Conservation (phyloP, 345 rosid species). For the Corchorus olitorius region DNA sequence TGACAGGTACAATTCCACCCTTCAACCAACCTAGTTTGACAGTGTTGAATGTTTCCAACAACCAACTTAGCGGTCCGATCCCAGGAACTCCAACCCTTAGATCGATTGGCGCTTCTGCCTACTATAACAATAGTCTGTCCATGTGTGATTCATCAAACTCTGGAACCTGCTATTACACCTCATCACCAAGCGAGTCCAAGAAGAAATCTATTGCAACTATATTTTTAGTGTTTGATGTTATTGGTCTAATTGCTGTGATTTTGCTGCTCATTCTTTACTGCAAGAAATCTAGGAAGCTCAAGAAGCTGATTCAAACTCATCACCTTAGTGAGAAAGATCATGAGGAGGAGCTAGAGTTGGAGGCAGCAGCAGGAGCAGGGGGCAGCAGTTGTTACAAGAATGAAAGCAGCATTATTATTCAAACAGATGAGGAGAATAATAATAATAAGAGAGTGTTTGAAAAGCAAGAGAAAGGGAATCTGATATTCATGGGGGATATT, state of each 20-base stretch:
- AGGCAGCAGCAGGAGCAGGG: not conserved
- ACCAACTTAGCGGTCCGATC: constrained; percentile 41
- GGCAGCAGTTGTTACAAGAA: not conserved
- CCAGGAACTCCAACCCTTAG: constrained; percentile 37
- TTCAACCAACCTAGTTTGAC: constrained; percentile 36
- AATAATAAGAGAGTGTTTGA: not conserved
- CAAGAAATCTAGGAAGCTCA: constrained; percentile 32
- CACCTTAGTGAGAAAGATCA: not conserved
- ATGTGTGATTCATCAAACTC: constrained; percentile 35
- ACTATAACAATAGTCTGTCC: constrained; percentile 20
- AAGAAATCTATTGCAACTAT: constrained; percentile 21
- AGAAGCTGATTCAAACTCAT: constrained; percentile 18
- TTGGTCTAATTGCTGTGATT: constrained; percentile 39
- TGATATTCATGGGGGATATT: constrained; percentile 39
- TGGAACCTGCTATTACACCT: constrained; percentile 11
- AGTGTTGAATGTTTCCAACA: constrained; percentile 47
- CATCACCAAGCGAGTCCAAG: not conserved
- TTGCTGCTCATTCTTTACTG: constrained; percentile 38
- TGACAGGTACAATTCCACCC: constrained; percentile 44
- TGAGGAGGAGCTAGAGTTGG: not conserved
- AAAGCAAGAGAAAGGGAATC: constrained; percentile 31
- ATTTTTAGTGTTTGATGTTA: constrained; percentile 30
- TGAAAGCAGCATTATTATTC: not conserved
- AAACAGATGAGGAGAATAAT: not conserved
- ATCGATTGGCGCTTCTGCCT: constrained; percentile 30